These are phyloP conservation scores for Inonotus hispidus DNA, from an alignment of 1,284 basidiomycete genomes.

Conservation along the genomic window DNA sequence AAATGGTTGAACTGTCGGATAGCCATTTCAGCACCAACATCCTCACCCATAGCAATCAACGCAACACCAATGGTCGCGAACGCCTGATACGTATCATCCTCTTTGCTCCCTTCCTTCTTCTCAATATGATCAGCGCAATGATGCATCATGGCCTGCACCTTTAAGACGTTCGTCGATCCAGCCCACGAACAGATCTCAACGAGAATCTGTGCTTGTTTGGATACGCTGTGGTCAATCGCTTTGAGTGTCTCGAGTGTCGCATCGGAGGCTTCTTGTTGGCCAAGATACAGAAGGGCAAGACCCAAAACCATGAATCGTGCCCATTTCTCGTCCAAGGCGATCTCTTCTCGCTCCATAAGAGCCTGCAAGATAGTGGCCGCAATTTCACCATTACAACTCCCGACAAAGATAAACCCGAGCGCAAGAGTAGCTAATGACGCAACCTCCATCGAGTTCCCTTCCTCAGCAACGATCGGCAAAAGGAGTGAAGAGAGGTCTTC, in stretches of 20 bases:
- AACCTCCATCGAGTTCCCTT: conserved; percentile 84
- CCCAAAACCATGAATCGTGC: conserved; percentile 87
- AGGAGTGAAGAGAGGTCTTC: conserved; percentile 80
- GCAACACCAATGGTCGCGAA: conserved; percentile 95
- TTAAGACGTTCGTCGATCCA: conserved; percentile 93
- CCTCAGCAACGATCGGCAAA: conserved; percentile 79
- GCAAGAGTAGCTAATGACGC: conserved; percentile 83
- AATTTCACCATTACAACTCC: conserved; percentile 92
- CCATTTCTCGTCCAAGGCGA: conserved; percentile 88
- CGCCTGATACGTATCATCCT: conserved; percentile 85
- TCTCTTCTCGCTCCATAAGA: conserved; percentile 83
- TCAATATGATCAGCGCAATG: conserved; percentile 90
- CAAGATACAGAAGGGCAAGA: conserved; percentile 84
- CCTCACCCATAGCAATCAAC: conserved; percentile 97
- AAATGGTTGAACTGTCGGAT: conserved; percentile 92
- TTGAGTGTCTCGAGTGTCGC: conserved; percentile 95
- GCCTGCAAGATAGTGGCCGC: conserved; percentile 88
- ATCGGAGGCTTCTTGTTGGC: conserved; percentile 87
- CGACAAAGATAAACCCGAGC: conserved; percentile 94
- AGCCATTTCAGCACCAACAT: conserved; percentile 97
- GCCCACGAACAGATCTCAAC: conserved; percentile 95
- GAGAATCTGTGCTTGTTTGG: conserved; percentile 87
- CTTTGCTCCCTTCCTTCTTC: conserved; percentile 52
- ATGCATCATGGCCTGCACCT: conserved; percentile 91
- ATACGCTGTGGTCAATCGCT: conserved; percentile 90